Evolutionary conservation across 768 basidiomycete species (phyloP), one percentile per base, ranked within the genome.

Genomic region (Hemileccinum impolitum): DNA sequence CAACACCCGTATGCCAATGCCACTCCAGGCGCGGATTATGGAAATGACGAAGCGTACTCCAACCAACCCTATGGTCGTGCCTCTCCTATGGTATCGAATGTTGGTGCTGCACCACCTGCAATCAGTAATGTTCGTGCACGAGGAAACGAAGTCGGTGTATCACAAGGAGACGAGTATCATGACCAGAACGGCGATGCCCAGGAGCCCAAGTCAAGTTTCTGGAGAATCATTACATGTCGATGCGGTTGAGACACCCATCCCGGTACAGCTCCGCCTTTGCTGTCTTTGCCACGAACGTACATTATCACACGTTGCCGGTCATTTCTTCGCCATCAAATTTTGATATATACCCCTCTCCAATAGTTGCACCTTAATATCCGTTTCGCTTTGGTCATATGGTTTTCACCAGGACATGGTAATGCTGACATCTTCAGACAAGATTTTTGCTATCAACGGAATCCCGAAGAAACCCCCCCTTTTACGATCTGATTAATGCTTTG

Each of bases 61-160:
- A 68, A 78, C 55, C 79, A 78, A 59, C 78, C 72, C 47, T 91
- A 91, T 58, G 85, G 86, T n/a, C 80, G 87, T 44, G 77, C 80
- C 25, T 90, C 89, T 35, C 89, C 88, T 15, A 92, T 92, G 89
- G 79, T 89, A 47, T 78, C 86, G 23, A 82, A 75, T 44, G 75
- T 81, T 39, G 79, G 78, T 36, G 82, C 81, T 34, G 85, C 77
- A 26, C 84, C 84, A 46, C 86, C 85, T 23, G 86, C 86, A 28
- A 67, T 90, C 53, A 88, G 82, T 68, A 79, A 80, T 57, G 79
- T 86, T 50, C 82, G 87, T 44, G 87, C 85, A 48, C 73, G 75
- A 58, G 86, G 74, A 45, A 87, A 84, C 31, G 84, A 87, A 65
- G 72, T 79, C 17, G 86, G 87, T 38, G 75, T 78, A 51, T 78